Evolutionary conservation across 2,329 filamentous ascomycete species (phyloP), one percentile per base, ranked within the genome.

Genomic region (Torrubiellomyces zombiae): DNA sequence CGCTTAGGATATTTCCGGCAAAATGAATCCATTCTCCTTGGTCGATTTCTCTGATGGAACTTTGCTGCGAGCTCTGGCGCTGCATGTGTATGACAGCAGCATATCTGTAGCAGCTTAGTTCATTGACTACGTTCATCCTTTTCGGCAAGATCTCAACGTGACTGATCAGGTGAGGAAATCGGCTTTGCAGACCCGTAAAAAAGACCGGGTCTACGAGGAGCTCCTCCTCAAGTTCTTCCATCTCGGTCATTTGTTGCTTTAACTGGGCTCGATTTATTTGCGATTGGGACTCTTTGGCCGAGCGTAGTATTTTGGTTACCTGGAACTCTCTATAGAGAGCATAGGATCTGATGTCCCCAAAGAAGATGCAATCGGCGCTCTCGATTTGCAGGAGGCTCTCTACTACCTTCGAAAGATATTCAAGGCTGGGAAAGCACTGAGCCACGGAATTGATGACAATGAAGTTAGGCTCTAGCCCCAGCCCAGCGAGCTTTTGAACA

Each of bases 391-490:
- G 18, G 8, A 31, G 4, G 14, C 29, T 28, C 2, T 38, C 13
- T 0, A 42, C 20, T 1, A 39, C 29, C 4, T 30, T 26, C 0
- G 25, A 13, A 1, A 45, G n/a, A n/a, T 45, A 45, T 1, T 38
- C 34, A 9, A 27, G 32, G 8, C 25, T 39, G 7, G 42, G 42
- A 17, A 45, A 45, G 16, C 45, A 44, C 11, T 45, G 42, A 0
- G 29, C 34, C 0, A 44, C 43, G 0, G 43, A 45, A 22, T 45
- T 45, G 16, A 46, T 7, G 4, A 47, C 24, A 5, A 40, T 37
- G 1, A 42, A 20, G 2, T 36, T 27, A 0, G 39, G 31, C 0
- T 26, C 23, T 3, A 27, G 12, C n/a, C n/a, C n/a, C n/a, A n/a
- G n/a, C n/a, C n/a, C n/a, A 3, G 6, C 7, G 0, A 43, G 5